Evolutionary conservation across 345 rosid genomes (phyloP).

Genomic region (Eucalyptus regnans): DNA sequence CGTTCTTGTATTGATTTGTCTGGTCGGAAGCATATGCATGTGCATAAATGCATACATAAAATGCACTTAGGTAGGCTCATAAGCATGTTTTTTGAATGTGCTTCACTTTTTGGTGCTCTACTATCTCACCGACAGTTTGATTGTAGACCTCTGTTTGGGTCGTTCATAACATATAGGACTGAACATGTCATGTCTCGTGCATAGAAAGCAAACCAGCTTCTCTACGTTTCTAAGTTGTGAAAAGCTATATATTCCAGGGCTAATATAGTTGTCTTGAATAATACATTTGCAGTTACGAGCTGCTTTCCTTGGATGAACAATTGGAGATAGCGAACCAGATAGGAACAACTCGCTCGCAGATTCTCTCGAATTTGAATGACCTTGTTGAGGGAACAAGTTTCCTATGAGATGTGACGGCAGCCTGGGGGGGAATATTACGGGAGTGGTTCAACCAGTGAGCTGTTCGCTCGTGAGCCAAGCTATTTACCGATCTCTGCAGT

Average conservation of each 20-base stretch:
- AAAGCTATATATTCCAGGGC: not conserved
- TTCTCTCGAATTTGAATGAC: slow-evolving; percentile 67
- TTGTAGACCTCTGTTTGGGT: not conserved
- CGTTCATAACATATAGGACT: not conserved
- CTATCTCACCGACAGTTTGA: not conserved
- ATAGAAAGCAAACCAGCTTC: not conserved
- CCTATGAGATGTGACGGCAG: slow-evolving; percentile 31
- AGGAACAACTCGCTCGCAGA: slow-evolving; percentile 78
- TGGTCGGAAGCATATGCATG: not conserved
- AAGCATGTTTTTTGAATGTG: not conserved
- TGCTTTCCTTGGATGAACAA: slow-evolving; percentile 86
- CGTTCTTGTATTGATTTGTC: not conserved
- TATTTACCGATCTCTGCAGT: not conserved
- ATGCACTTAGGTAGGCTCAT: not conserved
- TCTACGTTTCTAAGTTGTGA: not conserved
- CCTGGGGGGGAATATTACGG: not conserved
- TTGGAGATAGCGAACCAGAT: slow-evolving; percentile 77
- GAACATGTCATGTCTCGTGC: not conserved
- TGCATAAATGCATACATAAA: not conserved
- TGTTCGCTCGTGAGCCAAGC: not conserved
- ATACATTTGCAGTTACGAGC: slow-evolving; percentile 61
- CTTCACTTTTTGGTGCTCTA: not conserved
- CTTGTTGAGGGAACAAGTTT: slow-evolving; percentile 83
- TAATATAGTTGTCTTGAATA: not conserved
- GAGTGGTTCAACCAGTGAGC: not conserved